Conservation (phyloP, 345 rosid species). For the Populus pruinosa region DNA sequence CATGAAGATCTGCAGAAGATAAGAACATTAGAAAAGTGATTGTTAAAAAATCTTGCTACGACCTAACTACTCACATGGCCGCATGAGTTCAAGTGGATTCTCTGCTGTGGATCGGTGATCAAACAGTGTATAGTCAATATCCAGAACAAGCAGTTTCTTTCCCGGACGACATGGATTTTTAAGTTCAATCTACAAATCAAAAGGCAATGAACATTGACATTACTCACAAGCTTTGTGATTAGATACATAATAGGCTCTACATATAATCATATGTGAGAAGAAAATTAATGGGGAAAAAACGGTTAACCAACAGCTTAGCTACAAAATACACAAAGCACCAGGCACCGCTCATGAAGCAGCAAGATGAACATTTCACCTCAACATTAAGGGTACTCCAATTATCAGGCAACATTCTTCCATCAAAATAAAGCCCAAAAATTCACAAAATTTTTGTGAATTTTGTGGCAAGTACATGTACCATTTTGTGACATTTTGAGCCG, state of each 20-base stretch:
- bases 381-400: neutral
- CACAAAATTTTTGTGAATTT: no score
- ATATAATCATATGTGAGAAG: neutral
- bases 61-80: conserved; percentile 64
- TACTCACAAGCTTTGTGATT: neutral
- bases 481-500: neutral
- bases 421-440: neutral
- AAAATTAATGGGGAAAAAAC: neutral
- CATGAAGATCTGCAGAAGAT: conserved; percentile 75
- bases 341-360: neutral
- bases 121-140: conserved; percentile 90
- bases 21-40: conserved; percentile 5
- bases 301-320: neutral
- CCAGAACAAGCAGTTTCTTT: conserved; percentile 87
- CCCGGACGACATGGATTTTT: conserved; percentile 76
- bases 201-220: neutral
- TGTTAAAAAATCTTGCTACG: neutral
- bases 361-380: neutral
- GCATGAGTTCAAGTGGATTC: conserved; percentile 86
- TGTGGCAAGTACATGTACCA: neutral
- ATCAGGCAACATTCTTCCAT: neutral
- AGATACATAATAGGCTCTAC: neutral
- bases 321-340: neutral
- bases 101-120: conserved; percentile 96
- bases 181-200: conserved; percentile 55